A percentile compares a stretch with the other conserved stretches of the same genome.
Conservation (phyloP, 345 rosid genomes). For the Zanthoxylum bungeanum region DNA sequence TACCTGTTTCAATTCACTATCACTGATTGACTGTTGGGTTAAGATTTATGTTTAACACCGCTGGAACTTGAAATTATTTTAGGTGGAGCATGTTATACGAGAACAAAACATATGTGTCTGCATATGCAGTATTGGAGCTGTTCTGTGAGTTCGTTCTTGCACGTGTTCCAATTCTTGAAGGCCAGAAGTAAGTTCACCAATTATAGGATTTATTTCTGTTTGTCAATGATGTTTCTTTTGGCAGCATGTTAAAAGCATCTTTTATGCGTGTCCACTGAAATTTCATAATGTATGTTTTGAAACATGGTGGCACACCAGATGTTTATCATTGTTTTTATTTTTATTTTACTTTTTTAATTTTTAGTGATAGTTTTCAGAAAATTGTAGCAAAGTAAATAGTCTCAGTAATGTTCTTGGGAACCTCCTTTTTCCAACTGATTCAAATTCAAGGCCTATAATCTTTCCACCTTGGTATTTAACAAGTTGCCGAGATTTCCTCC, state of each 20-base stretch:
- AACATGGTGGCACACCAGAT: not conserved
- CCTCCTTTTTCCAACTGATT: not conserved
- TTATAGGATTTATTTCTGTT: not conserved
- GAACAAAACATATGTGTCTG: constrained; percentile 83
- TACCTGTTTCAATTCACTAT: constrained; percentile 19
- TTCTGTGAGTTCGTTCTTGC: constrained; percentile 93
- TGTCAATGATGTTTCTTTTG: not conserved
- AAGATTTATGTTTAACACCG: constrained; percentile 7
- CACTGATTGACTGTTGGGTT: not conserved
- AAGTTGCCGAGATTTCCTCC: not conserved
- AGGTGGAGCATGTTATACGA: constrained; percentile 96
- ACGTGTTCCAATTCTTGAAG: constrained; percentile 80
- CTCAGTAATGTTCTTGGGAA: not conserved
- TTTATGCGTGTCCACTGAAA: not conserved
- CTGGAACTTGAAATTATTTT: not conserved
- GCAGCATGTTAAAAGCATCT: not conserved
- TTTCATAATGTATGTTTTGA: not conserved
- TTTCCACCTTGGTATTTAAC: not conserved
- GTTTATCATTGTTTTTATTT: not conserved
- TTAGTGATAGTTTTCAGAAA: not conserved
- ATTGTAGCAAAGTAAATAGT: not conserved
- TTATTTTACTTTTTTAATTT: too few relatives aligned
- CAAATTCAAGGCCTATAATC: not conserved
- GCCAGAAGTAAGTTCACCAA: constrained; percentile 54
- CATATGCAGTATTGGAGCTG: constrained; percentile 82